A percentile compares a stretch with the other conserved stretches of the same genome.
phyloP scores from a whole-genome alignment of 1,284 basidiomycete species.

The Heterobasidion parviporum region DNA sequence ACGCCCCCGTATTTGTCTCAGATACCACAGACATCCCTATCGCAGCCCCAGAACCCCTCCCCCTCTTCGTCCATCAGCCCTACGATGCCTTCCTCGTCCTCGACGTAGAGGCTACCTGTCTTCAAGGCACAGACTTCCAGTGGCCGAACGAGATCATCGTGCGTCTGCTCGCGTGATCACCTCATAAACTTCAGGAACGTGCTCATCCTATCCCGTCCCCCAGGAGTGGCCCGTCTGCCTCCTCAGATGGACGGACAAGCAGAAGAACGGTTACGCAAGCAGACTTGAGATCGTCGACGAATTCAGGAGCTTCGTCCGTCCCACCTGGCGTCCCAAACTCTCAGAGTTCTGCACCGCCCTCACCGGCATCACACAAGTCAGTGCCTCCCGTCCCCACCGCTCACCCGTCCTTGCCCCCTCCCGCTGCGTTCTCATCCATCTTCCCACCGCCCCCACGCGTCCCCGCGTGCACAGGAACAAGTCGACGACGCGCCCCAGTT shows the following conservation, averaged over 20 bases:
- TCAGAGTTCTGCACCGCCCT: conserved; percentile 80
- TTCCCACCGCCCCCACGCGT: not conserved
- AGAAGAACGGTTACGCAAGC: conserved; percentile 40
- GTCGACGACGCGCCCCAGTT: conserved; percentile 78
- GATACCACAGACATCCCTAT: not conserved
- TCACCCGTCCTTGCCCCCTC: not conserved
- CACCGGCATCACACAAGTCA: conserved; percentile 89
- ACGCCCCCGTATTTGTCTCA: not conserved
- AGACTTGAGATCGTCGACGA: conserved; percentile 64
- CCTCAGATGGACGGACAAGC: conserved; percentile 72
- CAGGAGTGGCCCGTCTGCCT: conserved; percentile 88
- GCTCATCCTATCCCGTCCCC: conserved; percentile 6
- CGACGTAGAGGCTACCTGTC: conserved; percentile 90
- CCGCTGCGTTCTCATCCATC: not conserved
- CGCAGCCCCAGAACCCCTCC: not conserved
- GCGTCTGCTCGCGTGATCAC: conserved; percentile 24
- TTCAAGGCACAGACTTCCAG: conserved; percentile 33
- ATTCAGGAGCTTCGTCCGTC: conserved; percentile 85
- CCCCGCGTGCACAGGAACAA: conserved; percentile 46
- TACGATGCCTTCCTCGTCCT: conserved; percentile 70
- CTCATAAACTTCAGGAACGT: conserved; percentile 6
- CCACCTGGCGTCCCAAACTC: conserved; percentile 78
- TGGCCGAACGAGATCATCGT: conserved; percentile 86
- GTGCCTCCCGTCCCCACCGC: conserved; percentile 14
- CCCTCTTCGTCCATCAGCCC: conserved; percentile 34